Base-by-base conservation (phyloP, 2,329 filamentous ascomycete species). In the Tolypocladium tropicale region DNA sequence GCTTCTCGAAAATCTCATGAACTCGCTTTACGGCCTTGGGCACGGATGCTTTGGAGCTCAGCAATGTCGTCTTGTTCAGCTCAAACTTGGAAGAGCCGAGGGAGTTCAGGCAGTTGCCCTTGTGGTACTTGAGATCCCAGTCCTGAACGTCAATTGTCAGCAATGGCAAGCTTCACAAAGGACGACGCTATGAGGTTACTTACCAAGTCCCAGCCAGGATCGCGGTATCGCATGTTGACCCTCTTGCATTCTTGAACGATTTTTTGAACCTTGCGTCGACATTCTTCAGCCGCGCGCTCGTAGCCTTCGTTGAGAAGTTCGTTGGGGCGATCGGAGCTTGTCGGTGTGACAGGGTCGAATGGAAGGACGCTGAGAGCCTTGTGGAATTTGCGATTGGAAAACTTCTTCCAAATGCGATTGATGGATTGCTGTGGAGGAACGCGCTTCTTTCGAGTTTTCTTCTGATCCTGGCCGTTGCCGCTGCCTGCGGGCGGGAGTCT, bases 171-270 rank as follows among this genome's bases (percentile, higher is more conserved):
- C n/a, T 7, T 28, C n/a, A 4, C 25, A 2, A 41, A 33, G 14
- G 10, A 63, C 11, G 41, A 18, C 33, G 30, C 1, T 2, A 9
- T 2, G 5, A 12, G 14, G 14, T 6, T 36, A 76, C 78, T 67
- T 66, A 82, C 80, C 66, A 83, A 64, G 61, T 83, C 80, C 69
- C 76, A 83, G 1, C 77, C 79, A 0, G 82, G 81, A 61, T 89
- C 86, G 28, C 88, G 80, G 67, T 94, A 95, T 64, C 90, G 86
- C 67, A 86, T 87, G 64, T 95, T 95, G 39, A 91, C 78, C 25
- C 88, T 78, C 60, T 79, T 77, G 70, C 90, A 94, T 63, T 84
- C 81, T 59, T 79, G 73, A 52, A 83, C 80, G 57, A 84, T 84
- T 65, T 83, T 83, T 51, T 76, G 71, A 36, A 78, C 86, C 70